Base-by-base conservation (phyloP, 345 rosid species). In the Citrus sp. region DNA sequence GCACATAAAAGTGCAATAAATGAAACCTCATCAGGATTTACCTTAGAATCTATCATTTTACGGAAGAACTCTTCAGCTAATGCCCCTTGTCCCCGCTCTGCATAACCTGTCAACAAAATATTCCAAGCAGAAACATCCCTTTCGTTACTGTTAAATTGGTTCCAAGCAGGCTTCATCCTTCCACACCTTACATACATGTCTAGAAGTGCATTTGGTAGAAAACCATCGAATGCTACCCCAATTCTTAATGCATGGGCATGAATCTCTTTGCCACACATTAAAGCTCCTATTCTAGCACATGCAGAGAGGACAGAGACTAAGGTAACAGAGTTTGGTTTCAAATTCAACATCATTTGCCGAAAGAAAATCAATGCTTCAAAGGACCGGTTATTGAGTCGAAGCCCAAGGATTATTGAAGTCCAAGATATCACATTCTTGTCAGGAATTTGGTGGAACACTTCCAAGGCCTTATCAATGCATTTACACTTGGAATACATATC, bases 401-500 rank as follows among this genome's bases (percentile, higher is more conserved):
- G 92, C 80, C 96, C 92, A 46, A 89, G 76, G 79, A 94, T 91
- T 74, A 92, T 84, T 7, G 94, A 86, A 66, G 95, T 94, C 96
- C 98, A 94, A 59, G 98, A 91, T 80, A 92, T 90, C 58, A 90
- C 93, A 83, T 94, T 86, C 87, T 91, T 94, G 73, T 84, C 75
- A 0, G 87, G 91, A 77, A 90, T 90, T 72, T 67, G 71, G 79
- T 90, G 84, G 79, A 94, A 94, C 74, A 91, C 90, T 74, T 86
- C 94, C 70, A 85, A 67, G 32, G 95, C 95, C 80, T 83, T 84
- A 59, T 94, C 92, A 24, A 89, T 87, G 84, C 80, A 79, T 72
- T 90, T 91, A 83, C 93, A 88, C 86, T 94, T 94, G 59, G 97
- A 92, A 83, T 92, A 94, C 98, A 94, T 92, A 80, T 91, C 92